Evolutionary conservation across 305 asterid species (phyloP), one percentile per base, ranked within the genome.

Genomic region (Fraxinus velutina): DNA sequence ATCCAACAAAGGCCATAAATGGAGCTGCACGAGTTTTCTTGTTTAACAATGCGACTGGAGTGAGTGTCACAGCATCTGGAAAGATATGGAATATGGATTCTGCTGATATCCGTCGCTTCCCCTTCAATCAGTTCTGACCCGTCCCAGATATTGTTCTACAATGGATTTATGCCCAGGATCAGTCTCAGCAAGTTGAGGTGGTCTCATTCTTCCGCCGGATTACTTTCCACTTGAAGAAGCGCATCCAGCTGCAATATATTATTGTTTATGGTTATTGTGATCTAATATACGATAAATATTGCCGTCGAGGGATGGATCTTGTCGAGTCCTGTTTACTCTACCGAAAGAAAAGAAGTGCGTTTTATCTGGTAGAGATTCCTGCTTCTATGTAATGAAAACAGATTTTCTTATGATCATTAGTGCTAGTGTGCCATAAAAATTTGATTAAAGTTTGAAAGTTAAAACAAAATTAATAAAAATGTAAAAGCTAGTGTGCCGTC

Each of bases 21-120:
- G 85, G 87, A 6, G 92, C 89, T 6, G 92, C 96, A 0, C 87
- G 93, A 3, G 85, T 96, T 21, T 92, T 92, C 83, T 30, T 96
- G 82, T 94, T 96, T 78, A 96, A 96, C 93, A 96, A 96, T 73
- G 99, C 98, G 4, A 96, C 98, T 0, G 88, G 88, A 27, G 86
- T 72, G 15, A 88, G 82, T 2, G 95, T 96, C 17, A 88, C 84
- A 0, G 98, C 97, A 52, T 90, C 97, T 0, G 80, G 91, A 6
- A 89, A 91, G 88, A 86, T 92, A n/a, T 96, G 98, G 98, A 86
- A 90, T 29, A 90, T 96, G 92, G 82, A 29, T 1, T 88, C 97
- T 0, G 97, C 95, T n/a, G 88, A 94, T 60, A 91, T 91, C 80
- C 88, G 80, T 0, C 85, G 84, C 1, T 91, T 85, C 84, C 92